Conservation (phyloP, 106 monocot genomes). For the Acorus calamus region DNA sequence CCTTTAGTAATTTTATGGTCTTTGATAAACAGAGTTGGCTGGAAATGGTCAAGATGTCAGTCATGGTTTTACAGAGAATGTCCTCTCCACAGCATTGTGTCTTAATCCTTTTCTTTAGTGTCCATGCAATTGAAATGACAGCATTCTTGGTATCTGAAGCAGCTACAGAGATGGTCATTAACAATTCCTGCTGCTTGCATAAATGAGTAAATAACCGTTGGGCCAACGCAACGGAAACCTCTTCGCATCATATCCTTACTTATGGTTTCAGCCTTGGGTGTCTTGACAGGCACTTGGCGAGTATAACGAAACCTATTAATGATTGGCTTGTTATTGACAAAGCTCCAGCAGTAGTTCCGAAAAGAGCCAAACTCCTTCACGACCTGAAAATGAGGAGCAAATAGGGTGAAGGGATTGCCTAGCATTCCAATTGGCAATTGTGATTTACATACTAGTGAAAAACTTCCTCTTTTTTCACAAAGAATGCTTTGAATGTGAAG, state of each 20-base stretch:
- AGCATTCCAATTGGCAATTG: not conserved
- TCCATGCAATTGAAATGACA: too few relatives aligned
- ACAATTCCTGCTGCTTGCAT: conserved; percentile 54
- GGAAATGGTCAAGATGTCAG: too few relatives aligned
- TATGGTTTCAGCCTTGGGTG: conserved; percentile 51
- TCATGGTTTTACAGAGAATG: too few relatives aligned
- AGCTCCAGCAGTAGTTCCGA: conserved; percentile 44
- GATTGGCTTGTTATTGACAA: conserved; percentile 58
- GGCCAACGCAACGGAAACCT: conserved; percentile 53
- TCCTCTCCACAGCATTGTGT: too few relatives aligned
- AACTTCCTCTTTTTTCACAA: not conserved
- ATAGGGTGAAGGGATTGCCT: not conserved
- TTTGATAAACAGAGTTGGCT: too few relatives aligned
- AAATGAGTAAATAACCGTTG: conserved; percentile 49
- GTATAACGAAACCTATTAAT: conserved; percentile 31
- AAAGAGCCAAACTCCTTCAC: conserved; percentile 60
- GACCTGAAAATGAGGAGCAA: conserved; percentile 16
- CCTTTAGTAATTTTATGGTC: too few relatives aligned
- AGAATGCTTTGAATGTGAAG: too few relatives aligned
- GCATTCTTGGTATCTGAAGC: conserved; percentile 30
- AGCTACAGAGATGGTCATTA: conserved; percentile 53
- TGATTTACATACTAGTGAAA: not conserved
- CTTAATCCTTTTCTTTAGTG: too few relatives aligned
- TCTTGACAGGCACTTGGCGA: conserved; percentile 51
- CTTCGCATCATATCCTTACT: conserved; percentile 62